A percentile compares a stretch with the other conserved stretches of the same genome.
Conservation (phyloP, 2,329 filamentous ascomycete species). For the Clonostachys chloroleuca region DNA sequence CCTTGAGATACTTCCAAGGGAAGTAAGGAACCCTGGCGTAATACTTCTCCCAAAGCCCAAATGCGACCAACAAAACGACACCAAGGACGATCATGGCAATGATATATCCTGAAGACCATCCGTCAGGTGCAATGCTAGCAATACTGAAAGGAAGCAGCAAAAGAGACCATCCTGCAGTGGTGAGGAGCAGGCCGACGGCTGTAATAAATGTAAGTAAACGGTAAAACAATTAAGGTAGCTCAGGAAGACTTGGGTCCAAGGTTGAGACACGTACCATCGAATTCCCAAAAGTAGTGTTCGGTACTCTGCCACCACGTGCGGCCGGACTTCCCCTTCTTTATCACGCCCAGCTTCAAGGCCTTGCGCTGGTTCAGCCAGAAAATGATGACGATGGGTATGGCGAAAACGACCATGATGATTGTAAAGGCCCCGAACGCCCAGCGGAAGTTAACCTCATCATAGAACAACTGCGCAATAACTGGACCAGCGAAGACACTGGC, state of each 20-base stretch:
- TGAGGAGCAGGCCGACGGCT: constrained; percentile 41
- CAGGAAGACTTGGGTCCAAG: neutral
- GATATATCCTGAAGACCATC: constrained; percentile 31
- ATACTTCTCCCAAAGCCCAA: constrained; percentile 50
- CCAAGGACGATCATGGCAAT: constrained; percentile 42
- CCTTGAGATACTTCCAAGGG: constrained; percentile 38
- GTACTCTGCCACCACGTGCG: constrained; percentile 39
- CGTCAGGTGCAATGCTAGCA: constrained; percentile 17
- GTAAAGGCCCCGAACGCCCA: constrained; percentile 55
- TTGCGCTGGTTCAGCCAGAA: constrained; percentile 29
- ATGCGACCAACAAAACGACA: constrained; percentile 32
- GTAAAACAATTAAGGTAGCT: too few relatives aligned
- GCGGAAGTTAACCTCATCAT: constrained; percentile 22
- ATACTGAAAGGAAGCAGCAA: constrained; percentile 43
- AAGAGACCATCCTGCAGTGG: constrained; percentile 40
- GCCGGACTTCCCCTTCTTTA: constrained; percentile 30
- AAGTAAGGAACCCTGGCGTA: constrained; percentile 51
- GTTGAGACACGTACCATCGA: constrained; percentile 36
- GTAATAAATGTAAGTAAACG: neutral
- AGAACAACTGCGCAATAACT: constrained; percentile 24
- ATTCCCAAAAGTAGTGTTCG: constrained; percentile 46
- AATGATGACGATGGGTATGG: constrained; percentile 18
- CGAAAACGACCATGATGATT: constrained; percentile 51
- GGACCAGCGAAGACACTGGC: constrained; percentile 35
- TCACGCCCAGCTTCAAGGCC: constrained; percentile 38